phyloP scores from a whole-genome alignment of 768 basidiomycete genomes.

The Amanita thiersii region DNA sequence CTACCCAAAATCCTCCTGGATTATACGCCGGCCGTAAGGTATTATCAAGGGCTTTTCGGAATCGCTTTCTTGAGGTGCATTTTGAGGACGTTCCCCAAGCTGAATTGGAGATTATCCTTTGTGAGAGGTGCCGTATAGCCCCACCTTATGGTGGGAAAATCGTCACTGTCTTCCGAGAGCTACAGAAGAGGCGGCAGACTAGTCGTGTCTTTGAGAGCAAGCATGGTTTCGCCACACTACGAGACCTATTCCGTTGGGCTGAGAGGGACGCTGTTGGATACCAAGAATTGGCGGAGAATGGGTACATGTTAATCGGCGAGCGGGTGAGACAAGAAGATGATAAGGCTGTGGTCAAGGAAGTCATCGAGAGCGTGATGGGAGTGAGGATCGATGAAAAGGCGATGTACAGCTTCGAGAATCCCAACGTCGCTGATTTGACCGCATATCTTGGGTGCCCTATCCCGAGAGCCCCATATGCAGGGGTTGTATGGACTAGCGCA shows the following conservation, averaged over 20 bases:
- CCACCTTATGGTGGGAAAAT: conserved; percentile 91
- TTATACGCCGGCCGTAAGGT: conserved; percentile 93
- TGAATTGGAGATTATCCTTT: conserved; percentile 92
- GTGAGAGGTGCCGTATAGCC: conserved; percentile 84
- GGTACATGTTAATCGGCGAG: conserved; percentile 96
- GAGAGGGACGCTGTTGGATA: conserved; percentile 82
- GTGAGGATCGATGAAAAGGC: conserved; percentile 68
- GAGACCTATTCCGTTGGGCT: conserved; percentile 97
- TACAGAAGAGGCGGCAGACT: conserved; percentile 86
- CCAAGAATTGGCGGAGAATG: conserved; percentile 90
- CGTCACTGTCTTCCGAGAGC: conserved; percentile 84
- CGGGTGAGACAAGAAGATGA: conserved; percentile 81
- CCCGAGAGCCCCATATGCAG: conserved; percentile 28
- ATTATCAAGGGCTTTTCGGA: conserved; percentile 91
- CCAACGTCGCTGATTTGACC: conserved; percentile 26
- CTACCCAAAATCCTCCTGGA: conserved; percentile 96
- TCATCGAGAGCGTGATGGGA: conserved; percentile 85
- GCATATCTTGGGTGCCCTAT: conserved; percentile 49
- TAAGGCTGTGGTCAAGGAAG: conserved; percentile 82
- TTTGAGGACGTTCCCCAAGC: conserved; percentile 94
- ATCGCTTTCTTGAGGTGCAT: conserved; percentile 95
- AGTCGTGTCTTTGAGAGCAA: conserved; percentile 96
- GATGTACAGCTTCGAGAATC: conserved; percentile 54
- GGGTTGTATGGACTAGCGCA: conserved; percentile 86
- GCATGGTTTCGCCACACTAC: conserved; percentile 92